Evolutionary conservation across 2,329 filamentous ascomycete species (phyloP).

Genomic region (Lecanoromycetidae sp.): DNA sequence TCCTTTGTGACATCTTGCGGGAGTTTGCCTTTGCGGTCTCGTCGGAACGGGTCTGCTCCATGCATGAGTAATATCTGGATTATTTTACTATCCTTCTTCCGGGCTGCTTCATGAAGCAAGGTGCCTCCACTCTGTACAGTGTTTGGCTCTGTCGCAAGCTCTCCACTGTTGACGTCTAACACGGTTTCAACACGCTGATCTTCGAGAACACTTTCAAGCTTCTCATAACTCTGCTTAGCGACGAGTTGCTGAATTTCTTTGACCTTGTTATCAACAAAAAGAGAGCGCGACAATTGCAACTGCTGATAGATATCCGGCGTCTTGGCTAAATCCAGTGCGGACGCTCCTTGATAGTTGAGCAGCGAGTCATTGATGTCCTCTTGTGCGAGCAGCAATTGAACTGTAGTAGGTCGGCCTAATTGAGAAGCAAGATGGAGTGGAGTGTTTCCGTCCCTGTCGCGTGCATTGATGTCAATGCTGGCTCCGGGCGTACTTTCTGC

Average conservation of each 20-base stretch:
- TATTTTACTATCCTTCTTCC: conserved; percentile 72
- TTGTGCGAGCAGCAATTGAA: conserved; percentile 72
- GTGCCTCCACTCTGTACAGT: conserved; percentile 80
- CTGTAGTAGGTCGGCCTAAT: conserved; percentile 67
- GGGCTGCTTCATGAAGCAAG: conserved; percentile 81
- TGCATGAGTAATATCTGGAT: conserved; percentile 86
- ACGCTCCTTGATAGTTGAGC: conserved; percentile 70
- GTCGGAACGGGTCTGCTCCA: conserved; percentile 87
- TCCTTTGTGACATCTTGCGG: conserved; percentile 96
- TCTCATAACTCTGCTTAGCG: conserved; percentile 58
- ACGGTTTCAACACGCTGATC: conserved; percentile 76
- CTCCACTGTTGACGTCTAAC: conserved; percentile 82
- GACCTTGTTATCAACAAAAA: conserved; percentile 80
- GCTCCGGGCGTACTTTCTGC: conserved; percentile 41
- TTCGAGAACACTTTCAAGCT: conserved; percentile 65
- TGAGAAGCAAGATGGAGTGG: conserved; percentile 77
- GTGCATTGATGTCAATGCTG: conserved; percentile 70
- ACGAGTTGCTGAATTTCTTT: conserved; percentile 74
- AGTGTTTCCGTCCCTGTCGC: conserved; percentile 89
- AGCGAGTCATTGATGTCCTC: conserved; percentile 78
- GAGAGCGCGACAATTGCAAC: conserved; percentile 75
- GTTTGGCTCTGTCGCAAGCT: conserved; percentile 67
- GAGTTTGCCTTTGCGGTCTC: conserved; percentile 88
- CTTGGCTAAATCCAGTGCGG: conserved; percentile 76
- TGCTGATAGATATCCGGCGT: conserved; percentile 94